Percentiles rank a stretch among this genome's conserved stretches.
Conservation (phyloP, 805 yeast genomes). For the Huiozyma naganishii region DNA sequence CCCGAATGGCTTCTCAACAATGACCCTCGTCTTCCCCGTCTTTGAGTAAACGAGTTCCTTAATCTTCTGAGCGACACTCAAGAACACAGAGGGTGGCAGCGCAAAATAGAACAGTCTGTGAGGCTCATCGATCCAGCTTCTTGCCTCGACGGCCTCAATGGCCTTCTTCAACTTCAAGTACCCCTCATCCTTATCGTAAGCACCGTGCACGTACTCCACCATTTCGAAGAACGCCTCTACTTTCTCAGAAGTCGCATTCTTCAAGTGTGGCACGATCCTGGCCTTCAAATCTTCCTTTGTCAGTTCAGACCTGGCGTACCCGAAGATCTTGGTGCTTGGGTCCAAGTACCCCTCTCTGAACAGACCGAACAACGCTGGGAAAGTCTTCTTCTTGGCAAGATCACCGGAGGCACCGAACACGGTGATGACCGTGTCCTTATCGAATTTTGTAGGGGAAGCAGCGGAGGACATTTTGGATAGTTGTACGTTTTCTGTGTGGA, state of each 20-base stretch:
- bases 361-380: conserved; percentile 75
- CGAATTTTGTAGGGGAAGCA: conserved; percentile 31
- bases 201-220: conserved; percentile 62
- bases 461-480: neutral
- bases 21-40: conserved; percentile 65
- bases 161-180: conserved; percentile 43
- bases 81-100: conserved; percentile 87
- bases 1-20: conserved; percentile 96
- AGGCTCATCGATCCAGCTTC: conserved; percentile 36
- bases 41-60: conserved; percentile 58
- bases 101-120: conserved; percentile 89
- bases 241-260: conserved; percentile 35
- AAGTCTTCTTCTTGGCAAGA: conserved; percentile 89
- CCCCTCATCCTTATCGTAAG: conserved; percentile 75
- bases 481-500: too few species aligned
- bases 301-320: conserved; percentile 84
- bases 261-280: conserved; percentile 56
- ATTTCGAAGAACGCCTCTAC: conserved; percentile 55
- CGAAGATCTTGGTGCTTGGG: conserved; percentile 59
- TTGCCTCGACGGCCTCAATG: conserved; percentile 50
- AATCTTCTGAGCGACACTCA: conserved; percentile 62
- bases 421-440: conserved; percentile 57
- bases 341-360: conserved; percentile 71
- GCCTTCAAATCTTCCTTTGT: conserved; percentile 53
- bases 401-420: conserved; percentile 96